Evolutionary conservation across 257 asterid genomes (phyloP).

Genomic region (Agastache rugosa): DNA sequence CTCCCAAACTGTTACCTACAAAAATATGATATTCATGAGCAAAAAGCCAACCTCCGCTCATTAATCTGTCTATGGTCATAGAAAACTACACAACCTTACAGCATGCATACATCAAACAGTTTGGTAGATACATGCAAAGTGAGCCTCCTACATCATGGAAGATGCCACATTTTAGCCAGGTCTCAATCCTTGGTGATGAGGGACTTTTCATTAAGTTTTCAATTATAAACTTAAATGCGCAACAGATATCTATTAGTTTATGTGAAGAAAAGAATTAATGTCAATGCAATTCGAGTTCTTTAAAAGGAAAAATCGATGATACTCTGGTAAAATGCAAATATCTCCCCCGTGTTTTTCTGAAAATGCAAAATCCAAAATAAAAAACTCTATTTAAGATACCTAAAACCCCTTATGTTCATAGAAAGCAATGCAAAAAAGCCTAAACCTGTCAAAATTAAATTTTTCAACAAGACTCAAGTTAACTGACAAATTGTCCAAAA

Average conservation of each 20-base stretch:
- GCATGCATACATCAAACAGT: conserved; percentile 17
- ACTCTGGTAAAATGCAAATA: background rate
- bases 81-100: background rate
- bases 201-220: background rate
- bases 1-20: conserved; percentile 7
- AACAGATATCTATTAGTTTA: background rate
- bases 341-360: background rate
- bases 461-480: background rate
- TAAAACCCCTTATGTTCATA: background rate
- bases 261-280: background rate
- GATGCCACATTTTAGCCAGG: conserved; percentile 5
- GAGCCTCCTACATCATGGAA: background rate
- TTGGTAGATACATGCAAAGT: background rate
- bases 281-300: conserved; percentile 15
- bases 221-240: background rate
- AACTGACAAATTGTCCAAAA: too few relatives aligned
- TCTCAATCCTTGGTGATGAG: background rate
- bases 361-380: background rate
- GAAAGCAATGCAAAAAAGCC: background rate
- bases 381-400: background rate
- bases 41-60: conserved; percentile 9
- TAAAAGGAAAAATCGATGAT: background rate
- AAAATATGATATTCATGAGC: conserved; percentile 10
- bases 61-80: conserved; percentile 22
- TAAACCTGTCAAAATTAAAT: background rate